These are phyloP conservation scores for Lactarius deliciosus DNA, from an alignment of 768 basidiomycete species.

Conservation along the genomic window DNA sequence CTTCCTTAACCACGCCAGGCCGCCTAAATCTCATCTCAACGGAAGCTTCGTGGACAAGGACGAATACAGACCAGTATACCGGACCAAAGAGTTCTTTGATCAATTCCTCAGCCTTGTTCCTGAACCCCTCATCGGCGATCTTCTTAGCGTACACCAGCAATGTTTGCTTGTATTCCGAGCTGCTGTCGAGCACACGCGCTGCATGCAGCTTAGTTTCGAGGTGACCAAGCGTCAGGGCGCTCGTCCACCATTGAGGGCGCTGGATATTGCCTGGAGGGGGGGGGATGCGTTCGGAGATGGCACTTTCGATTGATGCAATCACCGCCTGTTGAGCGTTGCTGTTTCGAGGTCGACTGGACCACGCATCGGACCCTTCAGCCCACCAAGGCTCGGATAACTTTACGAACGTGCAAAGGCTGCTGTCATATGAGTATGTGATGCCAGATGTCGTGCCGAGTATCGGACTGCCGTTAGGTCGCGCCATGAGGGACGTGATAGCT, in stretches of 20 bases:
- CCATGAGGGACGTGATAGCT: conserved; percentile 58
- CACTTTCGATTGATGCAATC: conserved; percentile 32
- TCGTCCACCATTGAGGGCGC: conserved; percentile 76
- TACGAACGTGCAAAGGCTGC: conserved; percentile 63
- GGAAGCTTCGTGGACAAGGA: neutral
- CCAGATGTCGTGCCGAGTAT: conserved; percentile 76
- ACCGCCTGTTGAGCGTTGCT: conserved; percentile 45
- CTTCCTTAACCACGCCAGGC: conserved; percentile 50
- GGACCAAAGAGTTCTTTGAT: conserved; percentile 90
- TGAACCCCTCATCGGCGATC: conserved; percentile 87
- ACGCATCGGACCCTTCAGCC: conserved; percentile 77
- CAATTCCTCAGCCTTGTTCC: conserved; percentile 86
- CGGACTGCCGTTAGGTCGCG: conserved; percentile 80
- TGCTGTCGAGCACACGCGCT: conserved; percentile 72
- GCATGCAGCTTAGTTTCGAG: conserved; percentile 82
- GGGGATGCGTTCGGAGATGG: conserved; percentile 33
- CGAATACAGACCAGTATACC: conserved; percentile 71
- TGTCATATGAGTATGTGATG: conserved; percentile 77
- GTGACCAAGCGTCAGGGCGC: conserved; percentile 84
- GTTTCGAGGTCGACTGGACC: conserved; percentile 72
- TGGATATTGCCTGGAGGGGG: conserved; percentile 32
- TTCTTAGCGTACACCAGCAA: conserved; percentile 76
- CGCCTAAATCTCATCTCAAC: conserved; percentile 48
- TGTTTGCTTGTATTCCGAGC: conserved; percentile 79
- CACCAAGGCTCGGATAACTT: conserved; percentile 83